Conservation (phyloP, 2,329 filamentous ascomycete genomes). For the Helminthosporium solani region DNA sequence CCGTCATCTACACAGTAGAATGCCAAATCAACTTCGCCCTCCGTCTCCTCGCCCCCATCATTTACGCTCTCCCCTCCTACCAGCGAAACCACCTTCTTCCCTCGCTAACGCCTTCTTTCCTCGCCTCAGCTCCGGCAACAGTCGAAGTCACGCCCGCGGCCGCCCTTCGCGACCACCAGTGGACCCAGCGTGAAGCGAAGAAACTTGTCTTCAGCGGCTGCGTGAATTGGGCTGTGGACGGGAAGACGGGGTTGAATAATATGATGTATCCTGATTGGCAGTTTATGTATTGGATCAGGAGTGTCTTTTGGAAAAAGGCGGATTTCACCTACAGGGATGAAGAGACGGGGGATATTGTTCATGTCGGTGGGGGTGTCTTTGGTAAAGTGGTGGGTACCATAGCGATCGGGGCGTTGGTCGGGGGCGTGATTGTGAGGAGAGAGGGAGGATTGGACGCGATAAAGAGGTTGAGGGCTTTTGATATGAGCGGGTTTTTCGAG, state of each 20-base stretch:
- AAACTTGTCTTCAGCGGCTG: conserved; percentile 54
- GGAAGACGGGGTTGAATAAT: conserved; percentile 50
- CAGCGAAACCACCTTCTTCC: conserved; percentile 18
- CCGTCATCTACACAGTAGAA: conserved; percentile 53
- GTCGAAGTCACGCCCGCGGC: conserved; percentile 43
- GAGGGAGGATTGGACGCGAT: neutral
- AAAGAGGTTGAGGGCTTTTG: too few species aligned
- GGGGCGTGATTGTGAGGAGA: neutral
- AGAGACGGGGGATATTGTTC: conserved; percentile 19
- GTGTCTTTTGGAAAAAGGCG: conserved; percentile 45
- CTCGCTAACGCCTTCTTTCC: conserved; percentile 20
- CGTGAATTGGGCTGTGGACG: conserved; percentile 55
- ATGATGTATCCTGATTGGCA: conserved; percentile 57
- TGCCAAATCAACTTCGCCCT: conserved; percentile 54
- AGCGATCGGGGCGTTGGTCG: neutral
- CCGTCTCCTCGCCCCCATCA: conserved; percentile 46
- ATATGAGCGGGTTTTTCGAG: too few species aligned
- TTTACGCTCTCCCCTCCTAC: conserved; percentile 34
- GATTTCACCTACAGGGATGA: conserved; percentile 42
- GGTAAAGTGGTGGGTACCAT: neutral
- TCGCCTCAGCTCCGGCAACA: conserved; percentile 21
- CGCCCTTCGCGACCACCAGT: conserved; percentile 38
- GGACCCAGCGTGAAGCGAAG: conserved; percentile 46
- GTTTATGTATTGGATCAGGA: conserved; percentile 52
- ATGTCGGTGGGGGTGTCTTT: conserved; percentile 1